Percentiles rank a stretch among this genome's conserved stretches.
phyloP scores from a whole-genome alignment of 192 early-diverging fungal species.

The Backusella tarrabulga region DNA sequence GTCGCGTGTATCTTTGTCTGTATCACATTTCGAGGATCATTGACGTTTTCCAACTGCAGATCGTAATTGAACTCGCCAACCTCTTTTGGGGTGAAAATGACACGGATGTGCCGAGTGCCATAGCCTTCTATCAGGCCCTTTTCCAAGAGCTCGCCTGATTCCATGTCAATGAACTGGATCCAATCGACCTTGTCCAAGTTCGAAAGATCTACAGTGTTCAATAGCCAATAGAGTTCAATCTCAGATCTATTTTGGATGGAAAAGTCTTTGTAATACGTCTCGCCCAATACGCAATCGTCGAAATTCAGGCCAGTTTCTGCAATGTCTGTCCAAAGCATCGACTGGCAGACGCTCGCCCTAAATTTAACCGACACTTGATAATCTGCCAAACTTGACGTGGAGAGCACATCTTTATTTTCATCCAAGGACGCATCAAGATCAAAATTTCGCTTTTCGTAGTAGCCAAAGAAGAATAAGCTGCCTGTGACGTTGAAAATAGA shows the following conservation, averaged over 20 bases:
- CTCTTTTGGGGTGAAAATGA: slow-evolving; percentile 84
- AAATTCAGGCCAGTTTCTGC: slow-evolving; percentile 89
- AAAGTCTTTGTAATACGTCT: slow-evolving; percentile 88
- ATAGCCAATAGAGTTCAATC: slow-evolving; percentile 87
- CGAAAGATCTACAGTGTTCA: slow-evolving; percentile 70
- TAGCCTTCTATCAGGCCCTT: slow-evolving; percentile 65
- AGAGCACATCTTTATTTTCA: slow-evolving; percentile 7
- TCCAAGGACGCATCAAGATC: not conserved
- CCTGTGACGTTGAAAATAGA: slow-evolving; percentile 81
- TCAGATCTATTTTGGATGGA: slow-evolving; percentile 87
- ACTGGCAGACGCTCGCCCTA: slow-evolving; percentile 83
- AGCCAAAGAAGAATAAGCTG: slow-evolving; percentile 79
- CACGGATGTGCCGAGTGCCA: slow-evolving; percentile 65
- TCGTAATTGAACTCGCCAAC: slow-evolving; percentile 91
- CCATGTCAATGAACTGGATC: slow-evolving; percentile 76
- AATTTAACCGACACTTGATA: slow-evolving; percentile 72
- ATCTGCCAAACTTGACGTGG: slow-evolving; percentile 34
- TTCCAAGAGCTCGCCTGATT: slow-evolving; percentile 52
- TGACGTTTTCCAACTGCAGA: slow-evolving; percentile 86
- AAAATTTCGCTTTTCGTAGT: slow-evolving; percentile 36
- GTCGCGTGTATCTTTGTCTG: slow-evolving; percentile 79
- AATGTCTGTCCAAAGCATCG: slow-evolving; percentile 90
- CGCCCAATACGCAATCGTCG: slow-evolving; percentile 91
- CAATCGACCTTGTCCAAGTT: slow-evolving; percentile 55
- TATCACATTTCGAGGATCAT: slow-evolving; percentile 81